Evolutionary conservation across 768 basidiomycete genomes (phyloP), one percentile per base, ranked within the genome.

Genomic region (Suillus plorans): DNA sequence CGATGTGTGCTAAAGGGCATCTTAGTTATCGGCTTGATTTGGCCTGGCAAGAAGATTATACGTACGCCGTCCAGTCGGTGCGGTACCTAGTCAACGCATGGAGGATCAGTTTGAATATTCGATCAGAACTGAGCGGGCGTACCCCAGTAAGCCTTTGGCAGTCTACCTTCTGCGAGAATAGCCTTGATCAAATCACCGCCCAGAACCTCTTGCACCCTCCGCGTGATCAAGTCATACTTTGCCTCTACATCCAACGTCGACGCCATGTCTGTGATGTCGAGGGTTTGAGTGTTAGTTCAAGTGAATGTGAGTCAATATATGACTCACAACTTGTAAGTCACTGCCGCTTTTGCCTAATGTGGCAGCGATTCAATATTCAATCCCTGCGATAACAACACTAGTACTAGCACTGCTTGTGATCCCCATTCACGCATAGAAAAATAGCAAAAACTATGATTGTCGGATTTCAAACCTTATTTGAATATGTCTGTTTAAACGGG

Each of bases 61-160:
- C 93, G 79, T 76, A 98, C 95, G 97, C 80, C 95, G 80, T 69
- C 97, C 97, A 9, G 97, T 99, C 1, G 95, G 88, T 22, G 97
- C 94, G 22, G 93, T 90, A 59, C 97, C 97, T 97, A 70, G 16
- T 49, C 65, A 60, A 66, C 5, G 69, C 8, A 63, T 25, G 47
- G 67, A 37, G 49, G 41, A 18, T 63, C 22, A 25, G 49, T 52
- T 42, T 18, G n/a, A 56, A 47, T 42, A 37, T 42, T 58, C 7
- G 47, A 14, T 60, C 41, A 41, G 55, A 44, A 57, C n/a, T 25
- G 50, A 59, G 64, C 70, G 82, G 89, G 45, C 69, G 64, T 70
- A 89, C 95, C 96, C 94, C 93, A 99, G 86, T 98, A 98, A 72
- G 88, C 88, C 75, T 90, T 94, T 16, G 89, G 88, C 16, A 88